A percentile compares a stretch with the other conserved stretches of the same genome.
Conservation (phyloP, 768 basidiomycete genomes). For the Trametes villosa region DNA sequence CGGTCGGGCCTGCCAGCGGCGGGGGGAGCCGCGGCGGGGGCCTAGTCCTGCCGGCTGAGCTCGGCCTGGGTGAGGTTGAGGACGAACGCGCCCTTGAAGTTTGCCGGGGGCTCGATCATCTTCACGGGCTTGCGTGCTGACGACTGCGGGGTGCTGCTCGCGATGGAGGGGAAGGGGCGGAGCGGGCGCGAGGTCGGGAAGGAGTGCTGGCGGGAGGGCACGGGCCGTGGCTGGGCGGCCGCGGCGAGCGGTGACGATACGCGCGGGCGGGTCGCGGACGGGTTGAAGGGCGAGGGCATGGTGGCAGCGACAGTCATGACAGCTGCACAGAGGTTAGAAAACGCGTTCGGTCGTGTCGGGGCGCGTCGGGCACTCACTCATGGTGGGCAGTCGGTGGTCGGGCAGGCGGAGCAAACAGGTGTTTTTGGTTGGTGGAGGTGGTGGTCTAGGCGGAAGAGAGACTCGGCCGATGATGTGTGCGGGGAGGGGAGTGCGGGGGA, state of each 20-base stretch:
- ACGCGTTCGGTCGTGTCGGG: slow-evolving; percentile 40
- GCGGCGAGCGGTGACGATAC: slow-evolving; percentile 69
- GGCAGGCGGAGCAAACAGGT: background rate
- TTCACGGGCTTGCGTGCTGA: slow-evolving; percentile 56
- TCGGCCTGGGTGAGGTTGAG: slow-evolving; percentile 86
- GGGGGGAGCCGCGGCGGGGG: background rate
- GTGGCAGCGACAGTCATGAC: slow-evolving; percentile 28
- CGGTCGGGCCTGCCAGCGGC: background rate
- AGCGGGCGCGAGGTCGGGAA: slow-evolving; percentile 78
- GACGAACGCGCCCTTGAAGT: slow-evolving; percentile 69
- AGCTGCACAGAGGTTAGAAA: slow-evolving; percentile 20
- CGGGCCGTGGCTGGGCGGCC: slow-evolving; percentile 38
- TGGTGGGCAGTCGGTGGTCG: background rate
- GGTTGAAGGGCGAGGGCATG: slow-evolving; percentile 26
- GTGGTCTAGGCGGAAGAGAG: background rate
- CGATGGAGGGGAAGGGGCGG: slow-evolving; percentile 75
- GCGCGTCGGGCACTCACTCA: slow-evolving; percentile 51
- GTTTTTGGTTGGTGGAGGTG: background rate
- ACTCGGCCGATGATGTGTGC: background rate
- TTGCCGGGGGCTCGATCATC: slow-evolving; percentile 78
- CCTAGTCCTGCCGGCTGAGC: slow-evolving; percentile 68
- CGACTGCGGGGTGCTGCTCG: slow-evolving; percentile 32
- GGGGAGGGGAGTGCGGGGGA: background rate
- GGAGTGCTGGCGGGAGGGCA: slow-evolving; percentile 48
- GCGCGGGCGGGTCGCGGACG: slow-evolving; percentile 30